Percentiles rank a stretch among this genome's conserved stretches.
phyloP scores from a whole-genome alignment of 345 rosid genomes.

The Citrus australasica region DNA sequence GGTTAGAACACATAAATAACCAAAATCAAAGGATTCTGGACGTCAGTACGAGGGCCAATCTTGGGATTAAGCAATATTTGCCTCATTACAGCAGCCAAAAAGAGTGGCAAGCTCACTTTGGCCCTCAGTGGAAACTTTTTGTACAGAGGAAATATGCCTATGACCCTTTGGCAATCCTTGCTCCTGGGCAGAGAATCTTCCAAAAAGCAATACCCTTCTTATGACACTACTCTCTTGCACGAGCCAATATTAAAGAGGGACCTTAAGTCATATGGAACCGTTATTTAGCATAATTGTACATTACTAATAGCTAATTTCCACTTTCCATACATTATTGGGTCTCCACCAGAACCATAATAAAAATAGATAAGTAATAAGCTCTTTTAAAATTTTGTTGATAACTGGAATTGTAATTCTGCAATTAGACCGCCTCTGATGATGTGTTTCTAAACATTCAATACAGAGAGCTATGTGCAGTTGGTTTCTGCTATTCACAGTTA shows the following conservation, averaged over 20 bases:
- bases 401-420: slow-evolving; percentile 5
- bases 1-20: slow-evolving; percentile 50
- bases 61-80: slow-evolving; percentile 70
- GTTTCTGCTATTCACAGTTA: neutral
- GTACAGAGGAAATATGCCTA: slow-evolving; percentile 55
- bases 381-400: slow-evolving; percentile 14
- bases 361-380: slow-evolving; percentile 9
- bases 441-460: slow-evolving; percentile 8
- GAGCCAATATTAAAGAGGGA: slow-evolving; percentile 17
- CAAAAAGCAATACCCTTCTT: slow-evolving; percentile 37
- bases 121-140: slow-evolving; percentile 67
- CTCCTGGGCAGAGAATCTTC: slow-evolving; percentile 87
- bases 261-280: slow-evolving; percentile 7
- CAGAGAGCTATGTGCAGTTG: neutral
- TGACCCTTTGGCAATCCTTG: slow-evolving; percentile 81
- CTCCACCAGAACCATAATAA: slow-evolving; percentile 3
- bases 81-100: slow-evolving; percentile 58
- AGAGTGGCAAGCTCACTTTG: slow-evolving; percentile 84
- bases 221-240: slow-evolving; percentile 19
- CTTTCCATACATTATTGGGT: slow-evolving; percentile 9
- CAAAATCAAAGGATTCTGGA: slow-evolving; percentile 57
- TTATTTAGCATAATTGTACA: slow-evolving; percentile 36
- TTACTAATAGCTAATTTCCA: slow-evolving; percentile 11
- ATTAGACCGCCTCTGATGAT: neutral
- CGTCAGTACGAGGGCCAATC: slow-evolving; percentile 38